These are phyloP conservation scores for Jatropha podagrica DNA, from an alignment of 441 rosid species.

Conservation along the genomic window DNA sequence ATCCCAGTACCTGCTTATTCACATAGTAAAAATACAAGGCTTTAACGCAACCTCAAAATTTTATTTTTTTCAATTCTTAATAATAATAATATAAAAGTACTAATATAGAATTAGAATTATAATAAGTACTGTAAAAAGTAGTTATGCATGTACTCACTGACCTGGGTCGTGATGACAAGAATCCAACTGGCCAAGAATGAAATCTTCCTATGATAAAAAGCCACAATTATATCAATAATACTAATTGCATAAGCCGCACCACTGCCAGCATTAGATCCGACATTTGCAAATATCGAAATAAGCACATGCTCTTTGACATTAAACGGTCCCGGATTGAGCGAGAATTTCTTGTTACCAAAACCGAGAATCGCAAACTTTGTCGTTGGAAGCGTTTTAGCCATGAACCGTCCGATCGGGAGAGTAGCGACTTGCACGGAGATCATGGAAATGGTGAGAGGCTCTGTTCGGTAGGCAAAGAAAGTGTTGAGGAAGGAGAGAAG, in stretches of 20 bases:
- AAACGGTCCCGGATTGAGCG: conserved; percentile 79
- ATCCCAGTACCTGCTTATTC: conserved; percentile 26
- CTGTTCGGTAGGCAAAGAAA: conserved; percentile 71
- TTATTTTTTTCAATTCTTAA: too few species aligned
- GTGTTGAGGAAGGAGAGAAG: conserved; percentile 76
- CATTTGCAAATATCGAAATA: conserved; percentile 76
- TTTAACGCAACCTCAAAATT: too few species aligned
- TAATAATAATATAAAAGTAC: background rate
- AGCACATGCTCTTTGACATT: conserved; percentile 76
- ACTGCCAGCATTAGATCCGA: conserved; percentile 50
- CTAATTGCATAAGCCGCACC: conserved; percentile 68
- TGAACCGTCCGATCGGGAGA: conserved; percentile 63
- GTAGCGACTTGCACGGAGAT: conserved; percentile 65
- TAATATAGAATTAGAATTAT: background rate
- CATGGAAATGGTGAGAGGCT: conserved; percentile 56
- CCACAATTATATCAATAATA: conserved; percentile 61
- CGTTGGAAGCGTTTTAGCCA: conserved; percentile 53
- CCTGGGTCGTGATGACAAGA: conserved; percentile 76
- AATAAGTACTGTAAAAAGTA: background rate
- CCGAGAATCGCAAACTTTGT: conserved; percentile 49
- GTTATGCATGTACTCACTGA: background rate
- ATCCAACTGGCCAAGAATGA: conserved; percentile 60
- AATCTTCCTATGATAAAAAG: conserved; percentile 55
- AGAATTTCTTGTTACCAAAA: conserved; percentile 39
- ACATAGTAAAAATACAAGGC: background rate